Percentiles rank a stretch among this genome's conserved stretches.
Evolutionary conservation across 2,329 filamentous ascomycete species (phyloP).

Genomic region (Beauveria varroae): DNA sequence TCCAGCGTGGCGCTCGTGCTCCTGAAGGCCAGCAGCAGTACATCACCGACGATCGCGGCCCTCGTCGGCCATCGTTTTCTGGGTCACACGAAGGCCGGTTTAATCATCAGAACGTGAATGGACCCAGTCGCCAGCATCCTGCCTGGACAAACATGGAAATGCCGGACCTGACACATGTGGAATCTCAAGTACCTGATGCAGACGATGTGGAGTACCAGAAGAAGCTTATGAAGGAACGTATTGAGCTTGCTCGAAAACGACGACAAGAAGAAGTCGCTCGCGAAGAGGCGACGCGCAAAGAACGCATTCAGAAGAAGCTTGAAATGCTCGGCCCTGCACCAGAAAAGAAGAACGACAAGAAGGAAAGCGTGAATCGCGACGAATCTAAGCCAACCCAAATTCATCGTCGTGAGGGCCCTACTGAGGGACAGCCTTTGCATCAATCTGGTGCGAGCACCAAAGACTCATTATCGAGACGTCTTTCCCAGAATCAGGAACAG

Average conservation of each 20-base stretch:
- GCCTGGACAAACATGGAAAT: slow-evolving; percentile 21
- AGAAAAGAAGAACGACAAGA: slow-evolving; percentile 51
- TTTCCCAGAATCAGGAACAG: slow-evolving; percentile 25
- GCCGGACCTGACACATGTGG: slow-evolving; percentile 13
- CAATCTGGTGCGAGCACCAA: slow-evolving; percentile 15
- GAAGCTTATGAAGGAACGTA: slow-evolving; percentile 65
- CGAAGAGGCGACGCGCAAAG: slow-evolving; percentile 64
- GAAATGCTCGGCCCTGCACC: slow-evolving; percentile 60
- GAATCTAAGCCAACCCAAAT: slow-evolving; percentile 26
- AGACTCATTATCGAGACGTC: slow-evolving; percentile 19
- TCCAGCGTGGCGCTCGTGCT: slow-evolving; percentile 46
- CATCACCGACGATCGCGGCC: slow-evolving; percentile 35
- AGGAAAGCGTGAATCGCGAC: slow-evolving; percentile 39
- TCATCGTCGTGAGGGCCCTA: slow-evolving; percentile 24
- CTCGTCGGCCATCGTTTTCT: slow-evolving; percentile 41
- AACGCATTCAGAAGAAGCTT: slow-evolving; percentile 65
- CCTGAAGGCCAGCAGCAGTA: slow-evolving; percentile 30
- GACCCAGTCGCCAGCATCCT: slow-evolving; percentile 21
- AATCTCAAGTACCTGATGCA: slow-evolving; percentile 23
- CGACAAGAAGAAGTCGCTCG: slow-evolving; percentile 59
- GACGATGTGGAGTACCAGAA: slow-evolving; percentile 55
- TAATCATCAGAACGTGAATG: slow-evolving; percentile 31
- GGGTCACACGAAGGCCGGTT: slow-evolving; percentile 43
- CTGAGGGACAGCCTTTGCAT: slow-evolving; percentile 15
- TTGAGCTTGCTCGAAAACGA: slow-evolving; percentile 62